Evolutionary conservation across 2,329 filamentous ascomycete species (phyloP).

Genomic region (Ceratocystis destructans): DNA sequence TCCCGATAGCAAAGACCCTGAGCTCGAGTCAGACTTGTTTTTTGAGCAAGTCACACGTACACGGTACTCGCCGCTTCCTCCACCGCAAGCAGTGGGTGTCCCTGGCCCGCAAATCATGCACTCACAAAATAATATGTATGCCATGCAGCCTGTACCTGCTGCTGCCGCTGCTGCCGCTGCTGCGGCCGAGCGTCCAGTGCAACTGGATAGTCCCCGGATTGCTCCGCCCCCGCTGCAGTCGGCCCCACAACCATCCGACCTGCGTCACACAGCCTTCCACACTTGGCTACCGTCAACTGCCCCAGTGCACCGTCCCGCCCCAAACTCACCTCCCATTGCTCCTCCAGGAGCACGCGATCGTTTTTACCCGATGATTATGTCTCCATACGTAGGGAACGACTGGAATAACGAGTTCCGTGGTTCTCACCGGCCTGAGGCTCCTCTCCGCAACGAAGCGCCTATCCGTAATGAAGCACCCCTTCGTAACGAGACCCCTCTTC

Average conservation of each 20-base stretch:
- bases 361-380: slow-evolving; percentile 12
- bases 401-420: slow-evolving; percentile 15
- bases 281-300: slow-evolving; percentile 9
- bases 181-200: slow-evolving; percentile 21
- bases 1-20: slow-evolving; percentile 22
- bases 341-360: slow-evolving; percentile 7
- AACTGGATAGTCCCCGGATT: slow-evolving; percentile 20
- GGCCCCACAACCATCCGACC: slow-evolving; percentile 6
- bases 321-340: slow-evolving; percentile 6
- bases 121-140: neutral
- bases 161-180: neutral
- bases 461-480: neutral
- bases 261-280: slow-evolving; percentile 9
- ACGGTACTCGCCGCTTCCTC: slow-evolving; percentile 4
- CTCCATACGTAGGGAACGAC: slow-evolving; percentile 6
- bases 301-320: slow-evolving; percentile 13
- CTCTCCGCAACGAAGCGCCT: slow-evolving; percentile 8
- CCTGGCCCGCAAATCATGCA: slow-evolving; percentile 13
- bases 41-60: slow-evolving; percentile 9
- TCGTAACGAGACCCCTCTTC: slow-evolving; percentile 12
- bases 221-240: slow-evolving; percentile 8
- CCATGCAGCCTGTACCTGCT: neutral
- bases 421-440: slow-evolving; percentile 8
- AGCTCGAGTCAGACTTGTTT: slow-evolving; percentile 23
- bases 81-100: neutral